Evolutionary conservation across 192 early-diverging fungal genomes (phyloP).

Genomic region (Backusella sp.): DNA sequence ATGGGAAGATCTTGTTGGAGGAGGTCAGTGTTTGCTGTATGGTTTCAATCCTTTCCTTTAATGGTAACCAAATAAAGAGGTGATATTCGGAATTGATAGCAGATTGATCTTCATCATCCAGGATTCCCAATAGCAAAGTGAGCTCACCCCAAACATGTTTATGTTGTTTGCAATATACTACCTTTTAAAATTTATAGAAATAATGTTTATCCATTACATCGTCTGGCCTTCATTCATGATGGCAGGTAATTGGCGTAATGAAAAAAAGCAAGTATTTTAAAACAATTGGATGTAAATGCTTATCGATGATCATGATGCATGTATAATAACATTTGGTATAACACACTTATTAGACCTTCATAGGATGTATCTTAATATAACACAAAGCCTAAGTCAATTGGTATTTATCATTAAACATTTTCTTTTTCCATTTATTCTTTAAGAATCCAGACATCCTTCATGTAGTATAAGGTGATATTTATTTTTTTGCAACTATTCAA

Average conservation of each 20-base stretch:
- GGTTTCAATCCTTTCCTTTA: conserved; percentile 42
- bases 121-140: conserved; percentile 69
- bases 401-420: neutral
- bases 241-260: no score
- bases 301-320: no score
- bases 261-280: no score
- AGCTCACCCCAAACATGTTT: conserved; percentile 51
- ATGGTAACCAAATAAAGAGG: conserved; percentile 49
- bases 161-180: conserved; percentile 65
- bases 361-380: no score
- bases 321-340: no score
- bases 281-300: no score
- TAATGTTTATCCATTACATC: no score
- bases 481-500: conserved; percentile 9
- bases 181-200: conserved; percentile 23
- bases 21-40: conserved; percentile 46
- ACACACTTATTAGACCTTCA: no score
- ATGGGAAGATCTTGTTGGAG: conserved; percentile 52
- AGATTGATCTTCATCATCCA: conserved; percentile 72
- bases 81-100: conserved; percentile 63
- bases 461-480: conserved; percentile 3
- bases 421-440: neutral
- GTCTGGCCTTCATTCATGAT: conserved; percentile 44
- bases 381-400: no score
- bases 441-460: neutral